Evolutionary conservation across 257 asterid species (phyloP), one percentile per base, ranked within the genome.

Genomic region (Petunia axillaris): DNA sequence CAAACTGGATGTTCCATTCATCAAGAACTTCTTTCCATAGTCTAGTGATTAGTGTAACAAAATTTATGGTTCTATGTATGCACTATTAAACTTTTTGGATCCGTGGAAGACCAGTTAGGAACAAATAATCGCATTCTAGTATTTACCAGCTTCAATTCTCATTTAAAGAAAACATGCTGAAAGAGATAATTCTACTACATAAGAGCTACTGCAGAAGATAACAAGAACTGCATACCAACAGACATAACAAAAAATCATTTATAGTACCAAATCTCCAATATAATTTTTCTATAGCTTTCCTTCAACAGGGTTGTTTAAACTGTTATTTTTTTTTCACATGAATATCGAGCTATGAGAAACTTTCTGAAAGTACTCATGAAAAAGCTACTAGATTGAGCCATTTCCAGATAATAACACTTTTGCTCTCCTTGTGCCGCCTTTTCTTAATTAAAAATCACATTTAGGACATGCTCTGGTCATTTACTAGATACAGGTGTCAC

Each of bases 221-320:
- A 36, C 5, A 48, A 35, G 59, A 71, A 71, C 6, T 71, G 77
- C 25, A 71, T 46, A 25, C 59, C 43, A 9, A 70, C 60, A 16
- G 59, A 67, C 8, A 44, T 16, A 44, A 44, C 4, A 68, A 25
- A 43, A 4, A 71, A 46, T 46, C 58, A 46, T 41, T 41, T 44
- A 70, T 70, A 70, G 25, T 40, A 46, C 59, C 77, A 70, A 25
- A 5, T 71, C 60, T 5, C 60, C 60, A 71, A 71, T 71, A 35
- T 48, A 71, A 4, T 71, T 39, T 60, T 50, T 44, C 78, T 1
- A 73, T 73, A 71, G 44, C 25, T 68, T 48, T 71, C 5, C 77
- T 48, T 11, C 10, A 35, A 71, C 48, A 48, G 60, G 77, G 46
- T 50, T 73, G 62, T 73, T n/a, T 11, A 50, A 73, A 70, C 41